Conservation (phyloP, 768 basidiomycete species). For the Phylloporus arenicola region DNA sequence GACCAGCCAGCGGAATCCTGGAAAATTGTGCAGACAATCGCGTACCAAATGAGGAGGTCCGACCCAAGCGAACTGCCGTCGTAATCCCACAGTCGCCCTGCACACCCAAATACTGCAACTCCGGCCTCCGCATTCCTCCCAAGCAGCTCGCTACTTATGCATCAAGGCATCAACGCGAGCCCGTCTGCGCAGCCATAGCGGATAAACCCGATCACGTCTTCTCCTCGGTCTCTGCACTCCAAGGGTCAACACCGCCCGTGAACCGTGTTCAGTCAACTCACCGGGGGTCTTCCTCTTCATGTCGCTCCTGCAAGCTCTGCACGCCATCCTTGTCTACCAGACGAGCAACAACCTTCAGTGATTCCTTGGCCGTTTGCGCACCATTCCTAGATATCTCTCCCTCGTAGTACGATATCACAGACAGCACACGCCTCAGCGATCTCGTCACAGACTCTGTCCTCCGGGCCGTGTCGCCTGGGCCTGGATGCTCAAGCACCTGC, state of each 20-base stretch:
- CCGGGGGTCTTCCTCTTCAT: constrained; percentile 38
- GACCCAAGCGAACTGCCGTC: constrained; percentile 25
- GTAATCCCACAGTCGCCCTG: constrained; percentile 8
- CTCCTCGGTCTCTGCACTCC: constrained; percentile 35
- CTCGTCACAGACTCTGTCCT: constrained; percentile 32
- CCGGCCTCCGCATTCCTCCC: constrained; percentile 4
- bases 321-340: constrained; percentile 62
- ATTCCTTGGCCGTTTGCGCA: constrained; percentile 46
- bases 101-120: constrained; percentile 26
- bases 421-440: constrained; percentile 39
- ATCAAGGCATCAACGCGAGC: constrained; percentile 48
- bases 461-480: constrained; percentile 26
- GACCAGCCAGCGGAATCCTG: not conserved
- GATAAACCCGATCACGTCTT: constrained; percentile 50
- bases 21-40: not conserved
- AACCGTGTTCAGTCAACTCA: constrained; percentile 32
- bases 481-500: constrained; percentile 32
- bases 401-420: constrained; percentile 49
- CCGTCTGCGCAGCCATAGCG: constrained; percentile 53
- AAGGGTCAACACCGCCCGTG: constrained; percentile 16
- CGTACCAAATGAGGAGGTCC: constrained; percentile 14
- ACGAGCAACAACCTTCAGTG: constrained; percentile 51
- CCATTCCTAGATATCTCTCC: constrained; percentile 41
- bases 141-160: constrained; percentile 1
- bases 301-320: constrained; percentile 32